Base-by-base conservation (phyloP, 345 rosid species). In the Turritis glabra region DNA sequence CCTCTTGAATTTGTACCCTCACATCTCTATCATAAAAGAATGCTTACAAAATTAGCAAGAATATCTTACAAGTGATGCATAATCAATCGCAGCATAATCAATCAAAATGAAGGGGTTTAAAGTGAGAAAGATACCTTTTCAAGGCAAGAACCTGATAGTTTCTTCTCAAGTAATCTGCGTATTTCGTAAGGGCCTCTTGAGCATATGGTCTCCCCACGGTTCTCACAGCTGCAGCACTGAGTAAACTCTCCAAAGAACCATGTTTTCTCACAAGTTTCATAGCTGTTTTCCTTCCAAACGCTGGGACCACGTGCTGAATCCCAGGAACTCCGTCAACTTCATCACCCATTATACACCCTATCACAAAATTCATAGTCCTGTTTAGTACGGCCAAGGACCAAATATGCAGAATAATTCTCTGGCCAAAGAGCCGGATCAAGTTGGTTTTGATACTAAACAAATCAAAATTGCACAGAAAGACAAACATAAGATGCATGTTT, bases 241-340 rank as follows among this genome's bases (percentile, higher is more conserved):
- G 85, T 79, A 94, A 82, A 84, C 83, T 88, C 79, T 90, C 96
- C 26, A 91, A 67, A n/a, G 97, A 87, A 22, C 96, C 96, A 33
- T 88, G 97, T 38, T 90, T 91, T 61, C 88, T 85, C 73, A 94
- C 72, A 57, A 90, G 98, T 83, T 90, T 91, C 69, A 86, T 23
- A 21, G 93, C 95, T 74, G 96, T 91, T 81, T 84, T 91, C 71
- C 89, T 80, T 64, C 97, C 98, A 85, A 94, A 94, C 57, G 85
- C 93, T 15, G 96, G 98, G 71, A 79, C 95, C 38, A 91, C 30
- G 29, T 83, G 88, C 76, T 90, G 97, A 77, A 94, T 84, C 63
- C 97, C 96, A 5, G 92, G 95, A 69, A 94, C 89, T 64, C 96
- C 95, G 80, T 94, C 98, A 77, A 87, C 91, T 68, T 88, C 87